phyloP scores from a whole-genome alignment of 225 moss, liverwort and hornwort genomes.

The Anthoceros angustus region DNA sequence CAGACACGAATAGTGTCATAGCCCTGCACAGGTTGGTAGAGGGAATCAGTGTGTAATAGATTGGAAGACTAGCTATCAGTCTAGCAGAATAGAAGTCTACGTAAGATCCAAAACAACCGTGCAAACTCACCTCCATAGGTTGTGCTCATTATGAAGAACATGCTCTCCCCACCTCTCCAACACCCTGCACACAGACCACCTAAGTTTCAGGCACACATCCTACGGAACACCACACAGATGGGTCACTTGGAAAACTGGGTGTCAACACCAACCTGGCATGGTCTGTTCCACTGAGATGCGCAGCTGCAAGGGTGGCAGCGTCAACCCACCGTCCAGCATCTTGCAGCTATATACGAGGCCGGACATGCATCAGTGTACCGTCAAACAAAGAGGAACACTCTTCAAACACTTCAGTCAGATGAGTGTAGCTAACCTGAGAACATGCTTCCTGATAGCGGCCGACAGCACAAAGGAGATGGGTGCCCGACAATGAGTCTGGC shows the following conservation, averaged over 20 bases:
- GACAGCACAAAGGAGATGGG: conserved; percentile 95
- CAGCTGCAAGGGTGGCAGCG: conserved; percentile 88
- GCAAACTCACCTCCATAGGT: conserved; percentile 68
- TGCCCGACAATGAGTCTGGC: conserved; percentile 85
- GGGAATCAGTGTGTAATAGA: conserved; percentile 1
- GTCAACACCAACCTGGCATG: conserved; percentile 50
- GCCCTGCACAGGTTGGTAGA: conserved; percentile 36
- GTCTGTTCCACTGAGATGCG: conserved; percentile 81
- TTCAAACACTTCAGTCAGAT: background rate
- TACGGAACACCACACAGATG: background rate
- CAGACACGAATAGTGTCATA: conserved; percentile 83
- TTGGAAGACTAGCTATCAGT: background rate
- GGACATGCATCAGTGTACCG: background rate
- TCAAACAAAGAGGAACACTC: background rate
- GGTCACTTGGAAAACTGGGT: background rate
- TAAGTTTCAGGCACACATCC: too few relatives aligned
- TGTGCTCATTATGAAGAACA: conserved; percentile 69
- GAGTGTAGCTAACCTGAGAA: conserved; percentile 43
- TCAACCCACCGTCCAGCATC: conserved; percentile 98
- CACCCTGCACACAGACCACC: conserved; percentile 34
- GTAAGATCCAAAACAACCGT: too few relatives aligned
- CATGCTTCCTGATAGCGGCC: conserved; percentile 99
- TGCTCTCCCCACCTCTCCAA: conserved; percentile 99
- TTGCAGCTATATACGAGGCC: conserved; percentile 55
- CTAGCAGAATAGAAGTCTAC: too few relatives aligned